These are phyloP conservation scores for Fusarium solani-melongenae DNA, from an alignment of 2,329 filamentous ascomycete species.

Conservation along the genomic window DNA sequence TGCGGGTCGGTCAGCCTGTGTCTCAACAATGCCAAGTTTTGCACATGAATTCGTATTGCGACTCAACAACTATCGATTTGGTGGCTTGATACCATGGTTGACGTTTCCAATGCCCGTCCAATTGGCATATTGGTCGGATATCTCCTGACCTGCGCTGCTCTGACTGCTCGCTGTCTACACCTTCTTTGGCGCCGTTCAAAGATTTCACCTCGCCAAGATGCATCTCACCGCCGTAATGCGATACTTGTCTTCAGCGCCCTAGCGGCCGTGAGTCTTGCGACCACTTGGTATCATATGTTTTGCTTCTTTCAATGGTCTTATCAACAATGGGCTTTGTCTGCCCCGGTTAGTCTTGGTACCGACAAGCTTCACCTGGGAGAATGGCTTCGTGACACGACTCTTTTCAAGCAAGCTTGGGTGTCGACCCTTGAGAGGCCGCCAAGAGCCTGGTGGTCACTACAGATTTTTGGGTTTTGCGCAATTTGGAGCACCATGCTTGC, in stretches of 20 bases:
- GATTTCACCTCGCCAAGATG: not conserved
- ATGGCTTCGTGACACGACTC: conserved; percentile 43
- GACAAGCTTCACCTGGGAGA: conserved; percentile 27
- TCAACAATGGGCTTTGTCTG: conserved; percentile 2
- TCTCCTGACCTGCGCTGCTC: conserved; percentile 25
- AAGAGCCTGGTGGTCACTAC: conserved; percentile 43
- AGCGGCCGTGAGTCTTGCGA: conserved; percentile 40
- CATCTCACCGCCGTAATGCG: conserved; percentile 3
- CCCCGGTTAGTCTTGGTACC: not conserved
- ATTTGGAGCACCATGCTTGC: conserved; percentile 43
- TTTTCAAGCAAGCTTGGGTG: conserved; percentile 44
- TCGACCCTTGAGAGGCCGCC: conserved; percentile 36
- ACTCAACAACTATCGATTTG: not conserved
- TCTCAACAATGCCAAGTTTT: not conserved
- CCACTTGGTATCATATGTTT: conserved; percentile 44
- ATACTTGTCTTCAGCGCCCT: conserved; percentile 34
- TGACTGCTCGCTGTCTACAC: conserved; percentile 28
- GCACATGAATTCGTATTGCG: not conserved
- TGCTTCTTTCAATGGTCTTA: conserved; percentile 42
- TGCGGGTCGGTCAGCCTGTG: not conserved
- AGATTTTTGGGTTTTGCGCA: conserved; percentile 44
- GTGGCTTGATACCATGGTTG: not conserved
- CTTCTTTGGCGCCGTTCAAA: conserved; percentile 16
- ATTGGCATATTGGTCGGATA: conserved; percentile 38
- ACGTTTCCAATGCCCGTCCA: conserved; percentile 28